Evolutionary conservation across 768 basidiomycete species (phyloP).

Genomic region (Leccinellum albellum): DNA sequence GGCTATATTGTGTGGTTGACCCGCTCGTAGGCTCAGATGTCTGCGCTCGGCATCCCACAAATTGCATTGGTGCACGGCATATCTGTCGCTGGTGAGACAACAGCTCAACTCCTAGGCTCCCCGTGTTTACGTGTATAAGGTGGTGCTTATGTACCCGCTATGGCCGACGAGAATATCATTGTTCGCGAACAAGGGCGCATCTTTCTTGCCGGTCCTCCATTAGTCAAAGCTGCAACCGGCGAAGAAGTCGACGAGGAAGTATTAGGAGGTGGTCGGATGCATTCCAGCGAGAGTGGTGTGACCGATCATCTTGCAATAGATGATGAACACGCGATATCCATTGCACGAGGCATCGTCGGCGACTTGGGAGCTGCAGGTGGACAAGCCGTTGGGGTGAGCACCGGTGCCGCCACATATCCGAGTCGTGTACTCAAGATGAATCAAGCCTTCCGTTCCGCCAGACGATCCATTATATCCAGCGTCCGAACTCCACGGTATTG

Average conservation of each 20-base stretch:
- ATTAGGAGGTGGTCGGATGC: constrained; percentile 87
- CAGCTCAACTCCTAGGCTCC: background rate
- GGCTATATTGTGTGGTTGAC: constrained; percentile 7
- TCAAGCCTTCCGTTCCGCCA: constrained; percentile 53
- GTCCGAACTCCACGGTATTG: constrained; percentile 84
- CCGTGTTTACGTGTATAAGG: constrained; percentile 37
- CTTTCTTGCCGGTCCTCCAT: constrained; percentile 90
- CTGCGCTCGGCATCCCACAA: constrained; percentile 85
- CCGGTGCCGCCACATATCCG: constrained; percentile 15
- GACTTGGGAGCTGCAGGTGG: constrained; percentile 69
- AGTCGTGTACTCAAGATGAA: constrained; percentile 9
- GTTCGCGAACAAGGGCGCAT: constrained; percentile 90
- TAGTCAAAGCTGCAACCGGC: constrained; percentile 93
- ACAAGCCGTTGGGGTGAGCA: constrained; percentile 45
- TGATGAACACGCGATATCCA: constrained; percentile 80
- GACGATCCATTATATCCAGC: constrained; percentile 78
- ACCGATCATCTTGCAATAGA: constrained; percentile 84
- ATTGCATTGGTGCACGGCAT: constrained; percentile 93
- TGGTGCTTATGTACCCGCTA: constrained; percentile 92
- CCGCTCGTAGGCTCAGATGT: constrained; percentile 78
- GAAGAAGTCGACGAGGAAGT: constrained; percentile 92
- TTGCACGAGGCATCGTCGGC: constrained; percentile 73
- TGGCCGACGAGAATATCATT: constrained; percentile 93
- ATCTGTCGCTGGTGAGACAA: constrained; percentile 69
- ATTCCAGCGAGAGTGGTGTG: constrained; percentile 86